Evolutionary conservation across 768 basidiomycete genomes (phyloP).

Genomic region (Boletus tomentosulus): DNA sequence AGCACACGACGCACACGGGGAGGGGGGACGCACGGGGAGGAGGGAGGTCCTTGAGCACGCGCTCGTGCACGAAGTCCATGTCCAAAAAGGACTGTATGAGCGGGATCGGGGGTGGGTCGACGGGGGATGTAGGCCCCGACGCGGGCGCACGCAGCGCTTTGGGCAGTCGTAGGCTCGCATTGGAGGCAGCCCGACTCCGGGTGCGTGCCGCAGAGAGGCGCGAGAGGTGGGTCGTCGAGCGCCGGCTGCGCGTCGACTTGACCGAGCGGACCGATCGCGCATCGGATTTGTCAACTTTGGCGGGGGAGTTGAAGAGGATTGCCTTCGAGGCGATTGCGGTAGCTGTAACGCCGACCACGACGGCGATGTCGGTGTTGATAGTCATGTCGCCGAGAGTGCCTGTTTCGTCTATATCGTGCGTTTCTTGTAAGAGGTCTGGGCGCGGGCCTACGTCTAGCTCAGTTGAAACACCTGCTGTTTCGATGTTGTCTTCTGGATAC

Average conservation of each 20-base stretch:
- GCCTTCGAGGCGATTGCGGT: constrained; percentile 37
- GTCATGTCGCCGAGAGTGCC: constrained; percentile 19
- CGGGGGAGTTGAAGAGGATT: constrained; percentile 22
- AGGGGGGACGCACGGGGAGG: constrained; percentile 11
- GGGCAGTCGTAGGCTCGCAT: constrained; percentile 63
- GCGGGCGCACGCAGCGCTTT: constrained; percentile 29
- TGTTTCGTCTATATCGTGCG: constrained; percentile 27
- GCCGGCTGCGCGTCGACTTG: constrained; percentile 25
- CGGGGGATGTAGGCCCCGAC: constrained; percentile 33
- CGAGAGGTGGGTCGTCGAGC: constrained; percentile 28
- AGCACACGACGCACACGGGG: not conserved
- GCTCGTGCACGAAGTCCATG: constrained; percentile 33
- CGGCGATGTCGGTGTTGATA: constrained; percentile 26
- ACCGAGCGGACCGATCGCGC: constrained; percentile 22
- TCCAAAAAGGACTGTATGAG: constrained; percentile 32
- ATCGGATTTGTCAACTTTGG: constrained; percentile 12
- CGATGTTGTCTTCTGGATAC: not conserved
- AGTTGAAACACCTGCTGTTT: not conserved
- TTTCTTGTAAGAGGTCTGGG: not conserved
- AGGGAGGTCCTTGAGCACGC: constrained; percentile 21
- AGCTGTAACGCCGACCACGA: constrained; percentile 37
- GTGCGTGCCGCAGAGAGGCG: constrained; percentile 61
- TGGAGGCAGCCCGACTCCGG: constrained; percentile 60
- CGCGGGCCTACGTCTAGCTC: not conserved
- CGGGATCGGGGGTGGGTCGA: constrained; percentile 28